Percentiles rank a stretch among this genome's conserved stretches.
These are phyloP conservation scores for Neoscytalidium dimidiatum DNA, from an alignment of 2,329 filamentous ascomycete species.

Conservation along the genomic window DNA sequence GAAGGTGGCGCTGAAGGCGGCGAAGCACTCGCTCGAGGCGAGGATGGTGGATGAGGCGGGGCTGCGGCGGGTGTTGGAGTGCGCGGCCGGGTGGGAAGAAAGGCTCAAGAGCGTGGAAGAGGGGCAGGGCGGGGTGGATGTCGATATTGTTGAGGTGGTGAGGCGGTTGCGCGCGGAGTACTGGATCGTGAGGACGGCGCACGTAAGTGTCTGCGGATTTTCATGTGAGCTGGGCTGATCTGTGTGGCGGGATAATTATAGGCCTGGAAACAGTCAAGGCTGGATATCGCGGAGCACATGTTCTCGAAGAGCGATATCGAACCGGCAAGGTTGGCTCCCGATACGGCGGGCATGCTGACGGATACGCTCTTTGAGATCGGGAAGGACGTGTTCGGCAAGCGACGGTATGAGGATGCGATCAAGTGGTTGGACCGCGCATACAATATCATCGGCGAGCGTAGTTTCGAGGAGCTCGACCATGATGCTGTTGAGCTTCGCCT, in stretches of 20 bases:
- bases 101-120: conserved; percentile 24
- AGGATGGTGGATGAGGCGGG: conserved; percentile 58
- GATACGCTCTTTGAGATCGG: conserved; percentile 75
- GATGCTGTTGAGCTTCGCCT: conserved; percentile 66
- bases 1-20: conserved; percentile 67
- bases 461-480: conserved; percentile 57
- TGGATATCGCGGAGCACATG: conserved; percentile 79
- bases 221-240: conserved; percentile 1
- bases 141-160: conserved; percentile 28
- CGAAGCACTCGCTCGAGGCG: conserved; percentile 63
- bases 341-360: conserved; percentile 61
- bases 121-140: conserved; percentile 22
- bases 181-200: conserved; percentile 62
- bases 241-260: conserved; percentile 35
- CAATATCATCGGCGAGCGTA: conserved; percentile 58
- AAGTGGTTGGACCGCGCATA: conserved; percentile 75
- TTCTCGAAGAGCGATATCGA: conserved; percentile 63
- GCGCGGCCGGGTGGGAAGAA: conserved; percentile 57
- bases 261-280: conserved; percentile 73
- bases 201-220: conserved; percentile 54
- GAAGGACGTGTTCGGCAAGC: conserved; percentile 55
- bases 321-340: conserved; percentile 28
- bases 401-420: conserved; percentile 57
- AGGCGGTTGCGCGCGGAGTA: conserved; percentile 61
- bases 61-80: conserved; percentile 64